A percentile compares a stretch with the other conserved stretches of the same genome.
Evolutionary conservation across 2,329 filamentous ascomycete species (phyloP).

Genomic region (Pseudopithomyces maydicus): DNA sequence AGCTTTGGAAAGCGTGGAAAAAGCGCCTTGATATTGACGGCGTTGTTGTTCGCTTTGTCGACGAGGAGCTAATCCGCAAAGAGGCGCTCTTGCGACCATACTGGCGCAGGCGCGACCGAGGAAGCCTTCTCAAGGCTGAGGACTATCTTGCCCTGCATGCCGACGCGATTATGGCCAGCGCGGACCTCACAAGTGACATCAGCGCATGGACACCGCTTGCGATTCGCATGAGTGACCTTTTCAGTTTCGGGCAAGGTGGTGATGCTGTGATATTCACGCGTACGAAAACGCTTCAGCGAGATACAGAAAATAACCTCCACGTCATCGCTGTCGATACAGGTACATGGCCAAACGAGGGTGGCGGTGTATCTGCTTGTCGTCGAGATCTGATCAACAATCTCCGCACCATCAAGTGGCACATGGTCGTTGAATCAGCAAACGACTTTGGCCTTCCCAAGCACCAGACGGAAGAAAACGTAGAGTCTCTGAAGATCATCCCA

Average conservation of each 20-base stretch:
- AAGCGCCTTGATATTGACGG: constrained; percentile 45
- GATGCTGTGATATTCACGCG: constrained; percentile 58
- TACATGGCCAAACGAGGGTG: constrained; percentile 51
- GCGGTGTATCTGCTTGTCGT: constrained; percentile 49
- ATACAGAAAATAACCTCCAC: constrained; percentile 46
- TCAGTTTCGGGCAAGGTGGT: constrained; percentile 59
- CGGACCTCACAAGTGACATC: constrained; percentile 57
- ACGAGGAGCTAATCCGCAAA: constrained; percentile 44
- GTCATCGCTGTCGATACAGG: constrained; percentile 50
- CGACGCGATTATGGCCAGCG: constrained; percentile 58
- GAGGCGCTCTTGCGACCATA: constrained; percentile 44
- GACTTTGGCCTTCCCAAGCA: constrained; percentile 51
- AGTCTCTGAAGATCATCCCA: constrained; percentile 49
- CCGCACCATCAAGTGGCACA: constrained; percentile 50
- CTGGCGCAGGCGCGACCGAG: constrained; percentile 45
- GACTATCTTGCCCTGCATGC: constrained; percentile 50
- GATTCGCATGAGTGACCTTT: constrained; percentile 57
- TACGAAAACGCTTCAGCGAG: constrained; percentile 53
- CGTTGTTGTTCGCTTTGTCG: constrained; percentile 47
- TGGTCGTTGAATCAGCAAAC: constrained; percentile 50
- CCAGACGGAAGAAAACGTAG: constrained; percentile 50
- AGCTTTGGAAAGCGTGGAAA: constrained; percentile 49
- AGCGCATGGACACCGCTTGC: constrained; percentile 59
- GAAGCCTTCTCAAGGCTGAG: constrained; percentile 42
- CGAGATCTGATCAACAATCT: constrained; percentile 51